Conservation (phyloP, 1,284 basidiomycete genomes). For the Apiotrichum domesticum region DNA sequence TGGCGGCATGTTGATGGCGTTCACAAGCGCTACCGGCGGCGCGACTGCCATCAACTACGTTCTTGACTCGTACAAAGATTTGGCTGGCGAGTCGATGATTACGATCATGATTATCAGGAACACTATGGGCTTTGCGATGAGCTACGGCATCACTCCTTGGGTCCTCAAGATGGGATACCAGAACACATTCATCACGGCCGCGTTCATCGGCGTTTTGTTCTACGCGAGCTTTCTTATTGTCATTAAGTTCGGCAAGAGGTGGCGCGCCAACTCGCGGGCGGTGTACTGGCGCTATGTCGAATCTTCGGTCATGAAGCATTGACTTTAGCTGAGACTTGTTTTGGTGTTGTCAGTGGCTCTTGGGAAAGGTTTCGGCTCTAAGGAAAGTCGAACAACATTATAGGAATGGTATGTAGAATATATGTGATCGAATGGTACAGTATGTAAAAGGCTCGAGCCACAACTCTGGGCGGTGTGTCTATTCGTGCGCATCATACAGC, state of each 20-base stretch:
- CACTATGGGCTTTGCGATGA: slow-evolving; percentile 14
- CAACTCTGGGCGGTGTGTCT: no score
- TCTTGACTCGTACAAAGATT: slow-evolving; percentile 28
- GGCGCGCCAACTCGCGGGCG: slow-evolving; percentile 5
- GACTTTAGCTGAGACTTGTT: no score
- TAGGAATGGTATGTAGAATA: no score
- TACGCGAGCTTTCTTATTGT: slow-evolving; percentile 18
- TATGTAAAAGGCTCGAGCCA: no score
- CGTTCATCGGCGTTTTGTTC: slow-evolving; percentile 16
- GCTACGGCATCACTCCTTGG: slow-evolving; percentile 25
- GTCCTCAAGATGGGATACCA: slow-evolving; percentile 16
- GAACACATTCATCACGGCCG: slow-evolving; percentile 20
- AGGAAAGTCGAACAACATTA: no score
- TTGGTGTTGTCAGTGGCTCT: no score
- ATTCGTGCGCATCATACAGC: no score
- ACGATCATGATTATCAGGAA: slow-evolving; percentile 19
- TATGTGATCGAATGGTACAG: no score
- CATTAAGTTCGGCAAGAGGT: slow-evolving; percentile 17
- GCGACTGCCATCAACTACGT: slow-evolving; percentile 26
- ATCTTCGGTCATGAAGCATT: slow-evolving; percentile 11
- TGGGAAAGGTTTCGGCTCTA: no score
- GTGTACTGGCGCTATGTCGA: slow-evolving; percentile 21
- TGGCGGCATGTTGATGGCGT: slow-evolving; percentile 20
- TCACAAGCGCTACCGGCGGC: slow-evolving; percentile 18
- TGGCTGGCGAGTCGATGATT: slow-evolving; percentile 22